These are phyloP conservation scores for Sphaerulina musiva DNA, from an alignment of 2,329 filamentous ascomycete species.

Conservation along the genomic window DNA sequence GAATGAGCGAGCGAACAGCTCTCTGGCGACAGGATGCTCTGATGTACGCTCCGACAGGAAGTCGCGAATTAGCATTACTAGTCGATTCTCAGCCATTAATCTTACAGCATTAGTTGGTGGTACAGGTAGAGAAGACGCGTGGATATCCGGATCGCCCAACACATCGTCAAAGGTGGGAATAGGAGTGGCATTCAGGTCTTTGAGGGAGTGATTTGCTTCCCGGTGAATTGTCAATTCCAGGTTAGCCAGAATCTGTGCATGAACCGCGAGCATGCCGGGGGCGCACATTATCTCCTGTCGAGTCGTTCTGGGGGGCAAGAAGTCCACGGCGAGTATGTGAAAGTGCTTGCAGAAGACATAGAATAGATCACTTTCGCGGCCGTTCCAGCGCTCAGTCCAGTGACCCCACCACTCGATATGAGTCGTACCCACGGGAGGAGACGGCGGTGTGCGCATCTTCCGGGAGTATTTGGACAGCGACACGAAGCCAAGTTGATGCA, in stretches of 20 bases:
- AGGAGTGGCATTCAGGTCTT: constrained; percentile 35
- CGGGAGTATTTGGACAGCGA: constrained; percentile 55
- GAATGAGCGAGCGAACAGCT: constrained; percentile 71
- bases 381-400: constrained; percentile 81
- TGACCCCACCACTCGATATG: constrained; percentile 78
- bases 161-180: constrained; percentile 61
- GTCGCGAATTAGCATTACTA: constrained; percentile 76
- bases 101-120: constrained; percentile 64
- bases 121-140: constrained; percentile 55
- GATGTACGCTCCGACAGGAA: constrained; percentile 59
- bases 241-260: constrained; percentile 72
- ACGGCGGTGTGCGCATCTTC: constrained; percentile 58
- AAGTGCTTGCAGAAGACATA: constrained; percentile 90
- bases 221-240: constrained; percentile 80
- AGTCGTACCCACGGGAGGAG: constrained; percentile 60
- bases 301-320: constrained; percentile 42
- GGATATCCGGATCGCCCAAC: constrained; percentile 59
- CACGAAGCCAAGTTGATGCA: constrained; percentile 56
- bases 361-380: constrained; percentile 80
- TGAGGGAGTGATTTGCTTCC: constrained; percentile 48
- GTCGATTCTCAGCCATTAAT: constrained; percentile 80
- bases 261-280: constrained; percentile 72
- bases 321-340: constrained; percentile 68
- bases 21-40: constrained; percentile 50
- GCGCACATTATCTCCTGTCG: constrained; percentile 56